phyloP scores from a whole-genome alignment of 2,329 filamentous ascomycete genomes.

The Colletotrichum sidae region DNA sequence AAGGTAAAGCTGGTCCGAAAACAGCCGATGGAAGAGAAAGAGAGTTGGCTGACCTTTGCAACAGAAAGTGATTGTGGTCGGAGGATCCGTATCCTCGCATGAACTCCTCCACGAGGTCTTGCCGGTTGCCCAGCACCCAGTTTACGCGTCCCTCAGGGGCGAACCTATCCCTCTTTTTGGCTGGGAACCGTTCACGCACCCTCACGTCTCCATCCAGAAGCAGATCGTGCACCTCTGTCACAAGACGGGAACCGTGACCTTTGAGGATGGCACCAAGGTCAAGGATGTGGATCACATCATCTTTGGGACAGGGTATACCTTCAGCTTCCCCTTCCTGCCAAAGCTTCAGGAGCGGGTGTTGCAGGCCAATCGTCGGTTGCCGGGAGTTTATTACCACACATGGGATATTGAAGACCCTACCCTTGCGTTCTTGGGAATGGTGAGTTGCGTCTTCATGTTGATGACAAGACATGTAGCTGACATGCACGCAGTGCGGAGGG shows the following conservation, averaged over 20 bases:
- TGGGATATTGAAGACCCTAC: conserved; percentile 50
- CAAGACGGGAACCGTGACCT: conserved; percentile 54
- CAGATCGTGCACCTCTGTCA: conserved; percentile 56
- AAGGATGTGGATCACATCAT: conserved; percentile 66
- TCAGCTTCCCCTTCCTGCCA: conserved; percentile 66
- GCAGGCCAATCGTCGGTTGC: conserved; percentile 45
- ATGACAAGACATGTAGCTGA: not conserved
- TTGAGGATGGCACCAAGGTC: conserved; percentile 62
- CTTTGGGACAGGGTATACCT: conserved; percentile 70
- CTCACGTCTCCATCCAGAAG: conserved; percentile 55
- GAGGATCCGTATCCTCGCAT: conserved; percentile 67
- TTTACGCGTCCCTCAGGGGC: conserved; percentile 61
- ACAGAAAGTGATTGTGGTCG: conserved; percentile 66
- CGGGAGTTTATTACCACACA: conserved; percentile 51
- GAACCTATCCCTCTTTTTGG: conserved; percentile 64
- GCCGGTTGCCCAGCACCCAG: conserved; percentile 56
- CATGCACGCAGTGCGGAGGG: conserved; percentile 43
- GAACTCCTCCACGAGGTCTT: conserved; percentile 67
- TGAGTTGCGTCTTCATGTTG: conserved; percentile 37
- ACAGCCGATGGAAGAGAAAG: rapidly evolving
- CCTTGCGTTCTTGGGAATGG: conserved; percentile 49
- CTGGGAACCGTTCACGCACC: conserved; percentile 67
- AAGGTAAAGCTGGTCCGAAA: conserved; percentile 32
- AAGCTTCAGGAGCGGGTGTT: conserved; percentile 58
- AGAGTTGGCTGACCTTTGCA: not conserved